Base-by-base conservation (phyloP, 2,329 filamentous ascomycete genomes). In the Colletotrichum sp. region DNA sequence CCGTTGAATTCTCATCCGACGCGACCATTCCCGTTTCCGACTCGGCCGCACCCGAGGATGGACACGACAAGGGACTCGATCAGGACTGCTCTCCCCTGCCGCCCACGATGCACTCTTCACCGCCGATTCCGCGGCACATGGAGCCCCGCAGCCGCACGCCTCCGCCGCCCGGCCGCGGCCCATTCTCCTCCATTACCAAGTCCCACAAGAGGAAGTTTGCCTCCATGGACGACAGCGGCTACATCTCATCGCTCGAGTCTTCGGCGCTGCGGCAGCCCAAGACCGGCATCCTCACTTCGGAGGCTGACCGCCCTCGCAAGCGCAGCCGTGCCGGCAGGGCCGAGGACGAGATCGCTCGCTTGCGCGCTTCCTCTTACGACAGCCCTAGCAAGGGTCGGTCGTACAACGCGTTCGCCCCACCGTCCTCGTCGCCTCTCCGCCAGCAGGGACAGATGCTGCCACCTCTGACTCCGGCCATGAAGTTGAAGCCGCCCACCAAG, bases 161-260 rank as follows among this genome's bases (percentile, higher is more conserved):
- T 21, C 95, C 96, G 36, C 93, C 94, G 28, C 89, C 90, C 66
- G 90, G 90, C 52, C 90, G 90, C 72, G 89, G 92, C 63, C 87
- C 89, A 49, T 66, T 70, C 24, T 93, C 93, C 24, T 94, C 94
- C n/a, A 90, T 90, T 59, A 87, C 88, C 67, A 92, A 92, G 68
- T 91, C 92, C 52, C 93, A 93, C 79, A 95, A 95, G 86, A 93
- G 94, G 79, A 96, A 95, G 84, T 92, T 94, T 80, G 91, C 91
- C 34, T 93, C 94, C 15, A 93, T 98, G 88, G 95, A 91, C 81
- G 97, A 99, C 85, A 99, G 96, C 83, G 97, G 97, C 55, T 99
- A 99, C 85, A 98, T 98, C 83, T 99, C 97, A 2, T 98, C 96
- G 0, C 90, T 99, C 21, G 96, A 98, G 80, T 99, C 97, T 4